Conservation (phyloP, 2,329 filamentous ascomycete species). For the Fulvia fulva region DNA sequence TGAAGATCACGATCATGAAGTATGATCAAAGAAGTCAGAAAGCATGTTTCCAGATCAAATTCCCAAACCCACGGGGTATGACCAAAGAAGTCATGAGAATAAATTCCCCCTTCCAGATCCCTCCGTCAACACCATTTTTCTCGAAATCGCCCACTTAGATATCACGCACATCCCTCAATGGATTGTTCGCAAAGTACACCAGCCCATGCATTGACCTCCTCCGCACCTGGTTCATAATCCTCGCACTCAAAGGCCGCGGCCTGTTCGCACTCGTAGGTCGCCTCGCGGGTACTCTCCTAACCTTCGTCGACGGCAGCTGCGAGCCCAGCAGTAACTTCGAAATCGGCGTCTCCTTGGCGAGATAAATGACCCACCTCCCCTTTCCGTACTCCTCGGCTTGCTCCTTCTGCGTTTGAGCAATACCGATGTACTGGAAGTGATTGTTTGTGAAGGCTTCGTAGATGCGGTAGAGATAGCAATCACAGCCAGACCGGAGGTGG, state of each 20-base stretch:
- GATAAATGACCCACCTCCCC: constrained; percentile 1
- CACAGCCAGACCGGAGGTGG: background rate
- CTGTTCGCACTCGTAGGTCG: background rate
- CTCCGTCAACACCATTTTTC: background rate
- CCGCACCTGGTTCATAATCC: background rate
- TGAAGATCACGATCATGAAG: too few species aligned
- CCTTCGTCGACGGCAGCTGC: background rate
- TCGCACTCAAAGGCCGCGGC: background rate
- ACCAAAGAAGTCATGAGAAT: background rate
- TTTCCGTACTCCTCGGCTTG: background rate
- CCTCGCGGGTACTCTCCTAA: background rate
- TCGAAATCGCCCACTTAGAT: background rate
- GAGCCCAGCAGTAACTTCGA: background rate
- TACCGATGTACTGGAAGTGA: background rate
- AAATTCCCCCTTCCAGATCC: background rate
- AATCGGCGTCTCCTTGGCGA: constrained; percentile 2
- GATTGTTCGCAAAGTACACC: background rate
- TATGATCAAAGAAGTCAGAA: too few species aligned
- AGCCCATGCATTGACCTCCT: background rate
- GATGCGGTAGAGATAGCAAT: background rate
- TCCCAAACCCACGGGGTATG: too few species aligned
- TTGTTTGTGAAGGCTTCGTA: constrained; percentile 1
- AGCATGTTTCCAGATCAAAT: too few species aligned
- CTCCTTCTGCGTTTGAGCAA: background rate
- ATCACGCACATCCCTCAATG: background rate